phyloP scores from a whole-genome alignment of 164 flowering plant species.

The Platanus orientalis region DNA sequence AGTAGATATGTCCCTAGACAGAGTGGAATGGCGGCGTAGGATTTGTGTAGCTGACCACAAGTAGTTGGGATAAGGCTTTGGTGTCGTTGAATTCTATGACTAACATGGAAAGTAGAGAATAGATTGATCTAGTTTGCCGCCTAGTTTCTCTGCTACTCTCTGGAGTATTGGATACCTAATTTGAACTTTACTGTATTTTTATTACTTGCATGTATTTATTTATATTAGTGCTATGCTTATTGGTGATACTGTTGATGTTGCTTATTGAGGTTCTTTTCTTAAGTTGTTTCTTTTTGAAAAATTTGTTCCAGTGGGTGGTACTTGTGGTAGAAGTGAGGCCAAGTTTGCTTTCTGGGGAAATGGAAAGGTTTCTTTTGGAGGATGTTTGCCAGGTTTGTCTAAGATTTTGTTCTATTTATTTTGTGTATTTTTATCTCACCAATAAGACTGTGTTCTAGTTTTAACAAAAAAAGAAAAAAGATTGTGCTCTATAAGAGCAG shows the following conservation, averaged over 20 bases:
- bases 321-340: slow-evolving; percentile 70
- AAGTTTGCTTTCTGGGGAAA: slow-evolving; percentile 73
- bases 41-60: no score
- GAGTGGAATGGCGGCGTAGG: no score
- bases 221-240: neutral
- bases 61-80: no score
- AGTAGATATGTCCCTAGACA: no score
- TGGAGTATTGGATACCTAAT: no score
- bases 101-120: no score
- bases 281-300: neutral
- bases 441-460: neutral
- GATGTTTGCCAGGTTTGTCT: slow-evolving; percentile 60
- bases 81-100: no score
- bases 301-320: slow-evolving; percentile 57
- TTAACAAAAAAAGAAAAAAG: no score
- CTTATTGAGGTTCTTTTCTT: neutral
- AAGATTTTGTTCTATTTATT: neutral
- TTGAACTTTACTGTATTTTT: neutral
- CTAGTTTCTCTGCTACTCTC: no score
- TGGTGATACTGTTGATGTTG: neutral
- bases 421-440: neutral
- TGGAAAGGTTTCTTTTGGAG: slow-evolving; percentile 62
- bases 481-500: neutral
- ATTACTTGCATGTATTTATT: neutral
- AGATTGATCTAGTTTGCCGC: no score